Base-by-base conservation (phyloP, 2,329 filamentous ascomycete genomes). In the Xylariaceae sp. region DNA sequence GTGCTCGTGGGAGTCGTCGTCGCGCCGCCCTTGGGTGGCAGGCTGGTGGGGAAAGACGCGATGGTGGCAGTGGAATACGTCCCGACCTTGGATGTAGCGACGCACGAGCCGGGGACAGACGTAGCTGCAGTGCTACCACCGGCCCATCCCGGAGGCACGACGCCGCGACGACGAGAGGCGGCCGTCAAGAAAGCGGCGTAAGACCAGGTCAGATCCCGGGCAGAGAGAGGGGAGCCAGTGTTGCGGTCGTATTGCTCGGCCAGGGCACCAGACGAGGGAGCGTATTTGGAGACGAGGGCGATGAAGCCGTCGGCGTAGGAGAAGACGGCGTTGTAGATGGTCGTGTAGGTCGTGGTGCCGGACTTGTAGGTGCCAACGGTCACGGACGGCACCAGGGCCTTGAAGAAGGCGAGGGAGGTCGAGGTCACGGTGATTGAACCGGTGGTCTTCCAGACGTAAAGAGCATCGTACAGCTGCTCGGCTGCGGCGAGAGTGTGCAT, bases 401-500 rank as follows among this genome's bases (percentile, higher is more conserved):
- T 60, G 74, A 89, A 92, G 67, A 92, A 90, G 6, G 73, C 56
- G 7, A 88, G 68, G 0, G 83, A 88, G 2, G 70, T 71, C 0
- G 68, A 63, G 4, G 77, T 82, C 32, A 90, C 73, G 1, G 71
- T 73, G 52, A 94, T 71, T 5, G 70, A 79, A 1, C 78, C 79
- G 17, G 70, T 60, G 24, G 67, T 62, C 46, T 81, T 70, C 83
- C 84, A 90, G 34, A 83, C 78, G 48, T 82, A 81, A 1, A 88
- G 54, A 1, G 86, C 82, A 51, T 85, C 81, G 58, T 88, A 90
- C 3, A 94, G 73, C 56, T 85, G 81, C 61, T 92, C 86, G 3
- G 85, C 87, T 0, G 84, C 84, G 2, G 84, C 85, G 19, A 88
- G 69, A 1, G 83, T 90, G 51, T 74, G 74, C 9, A 90, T 70